These are phyloP conservation scores for Cordyceps javanica DNA, from an alignment of 2,329 filamentous ascomycete species.

Conservation along the genomic window DNA sequence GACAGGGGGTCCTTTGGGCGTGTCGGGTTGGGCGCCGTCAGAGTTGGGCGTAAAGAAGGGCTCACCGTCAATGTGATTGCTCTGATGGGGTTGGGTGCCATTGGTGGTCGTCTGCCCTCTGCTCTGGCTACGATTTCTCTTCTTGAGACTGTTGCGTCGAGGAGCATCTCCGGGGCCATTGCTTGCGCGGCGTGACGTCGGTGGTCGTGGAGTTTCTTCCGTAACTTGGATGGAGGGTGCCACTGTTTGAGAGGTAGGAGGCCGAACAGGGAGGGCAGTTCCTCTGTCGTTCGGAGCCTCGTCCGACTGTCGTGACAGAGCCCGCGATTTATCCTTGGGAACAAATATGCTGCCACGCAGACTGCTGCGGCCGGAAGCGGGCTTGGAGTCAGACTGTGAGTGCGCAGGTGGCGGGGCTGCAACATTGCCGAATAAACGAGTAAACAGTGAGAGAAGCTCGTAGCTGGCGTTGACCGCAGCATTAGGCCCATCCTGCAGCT, in stretches of 20 bases:
- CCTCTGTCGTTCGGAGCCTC: constrained; percentile 33
- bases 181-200: constrained; percentile 29
- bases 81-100: constrained; percentile 30
- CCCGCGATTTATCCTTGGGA: constrained; percentile 38
- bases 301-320: constrained; percentile 36
- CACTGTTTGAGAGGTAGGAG: constrained; percentile 37
- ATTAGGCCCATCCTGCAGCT: constrained; percentile 76
- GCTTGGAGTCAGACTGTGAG: constrained; percentile 51
- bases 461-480: constrained; percentile 83
- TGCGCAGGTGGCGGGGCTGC: constrained; percentile 40
- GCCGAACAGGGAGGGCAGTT: constrained; percentile 22
- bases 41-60: constrained; percentile 43
- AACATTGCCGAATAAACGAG: constrained; percentile 63
- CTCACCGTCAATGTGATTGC: constrained; percentile 45
- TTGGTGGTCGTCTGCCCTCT: constrained; percentile 40
- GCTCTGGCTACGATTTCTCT: constrained; percentile 45
- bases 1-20: constrained; percentile 37
- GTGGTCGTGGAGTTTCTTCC: constrained; percentile 48
- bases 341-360: constrained; percentile 74
- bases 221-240: constrained; percentile 74
- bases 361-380: constrained; percentile 64
- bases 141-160: constrained; percentile 48
- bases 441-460: constrained; percentile 77
- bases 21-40: constrained; percentile 35
- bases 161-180: constrained; percentile 19